These are phyloP conservation scores for Phaffia rhodozyma DNA, from an alignment of 1,284 basidiomycete genomes.

Conservation along the genomic window DNA sequence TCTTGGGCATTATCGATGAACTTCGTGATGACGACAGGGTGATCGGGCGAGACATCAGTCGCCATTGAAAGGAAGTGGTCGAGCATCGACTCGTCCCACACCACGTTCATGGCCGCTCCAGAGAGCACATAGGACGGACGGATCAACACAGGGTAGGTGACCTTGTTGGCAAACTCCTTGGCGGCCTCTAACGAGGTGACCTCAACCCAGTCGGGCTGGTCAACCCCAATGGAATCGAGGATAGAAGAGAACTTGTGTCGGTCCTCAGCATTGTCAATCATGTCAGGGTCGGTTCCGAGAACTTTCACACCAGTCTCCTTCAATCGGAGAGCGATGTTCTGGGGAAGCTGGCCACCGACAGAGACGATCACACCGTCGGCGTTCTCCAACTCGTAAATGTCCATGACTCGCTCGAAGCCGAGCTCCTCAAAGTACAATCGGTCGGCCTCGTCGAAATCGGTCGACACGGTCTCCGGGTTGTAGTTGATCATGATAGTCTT, in stretches of 20 bases:
- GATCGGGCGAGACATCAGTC: conserved; percentile 86
- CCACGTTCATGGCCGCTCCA: conserved; percentile 98
- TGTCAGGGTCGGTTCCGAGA: conserved; percentile 86
- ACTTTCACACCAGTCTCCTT: conserved; percentile 86
- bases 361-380: conserved; percentile 90
- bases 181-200: conserved; percentile 79
- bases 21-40: conserved; percentile 96
- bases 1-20: conserved; percentile 98
- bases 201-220: conserved; percentile 95
- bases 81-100: conserved; percentile 78
- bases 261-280: conserved; percentile 96
- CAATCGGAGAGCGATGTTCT: conserved; percentile 94
- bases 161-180: conserved; percentile 78
- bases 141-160: conserved; percentile 87
- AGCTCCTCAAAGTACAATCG: conserved; percentile 98
- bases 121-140: conserved; percentile 96
- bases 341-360: conserved; percentile 94
- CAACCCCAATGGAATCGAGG: conserved; percentile 86
- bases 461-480: conserved; percentile 98
- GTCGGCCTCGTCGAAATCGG: conserved; percentile 98
- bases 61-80: conserved; percentile 90
- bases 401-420: conserved; percentile 96
- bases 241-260: conserved; percentile 98
- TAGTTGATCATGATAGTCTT: conserved; percentile 99
- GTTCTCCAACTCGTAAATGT: conserved; percentile 95